These are phyloP conservation scores for Tylopilus plumbeoviolaceoides DNA, from an alignment of 768 basidiomycete species.

Conservation along the genomic window DNA sequence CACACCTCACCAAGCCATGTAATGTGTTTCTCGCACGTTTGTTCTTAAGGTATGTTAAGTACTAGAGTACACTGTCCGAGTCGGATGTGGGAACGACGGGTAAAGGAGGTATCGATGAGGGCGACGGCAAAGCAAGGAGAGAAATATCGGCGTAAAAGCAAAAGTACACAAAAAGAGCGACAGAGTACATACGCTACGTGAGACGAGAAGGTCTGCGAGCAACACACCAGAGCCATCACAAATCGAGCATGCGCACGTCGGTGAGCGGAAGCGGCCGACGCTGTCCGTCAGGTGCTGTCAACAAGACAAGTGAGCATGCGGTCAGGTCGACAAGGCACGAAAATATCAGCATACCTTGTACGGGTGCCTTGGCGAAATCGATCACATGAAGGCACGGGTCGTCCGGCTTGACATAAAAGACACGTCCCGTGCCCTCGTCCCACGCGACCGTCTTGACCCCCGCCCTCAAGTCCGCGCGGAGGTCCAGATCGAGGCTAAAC, in stretches of 20 bases:
- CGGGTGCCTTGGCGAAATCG: conserved; percentile 42
- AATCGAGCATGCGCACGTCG: conserved; percentile 30
- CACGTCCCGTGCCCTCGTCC: conserved; percentile 62
- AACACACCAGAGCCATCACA: conserved; percentile 11
- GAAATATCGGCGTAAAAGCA: background rate
- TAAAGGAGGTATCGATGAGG: background rate
- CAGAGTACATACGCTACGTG: background rate
- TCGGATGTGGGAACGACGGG: background rate
- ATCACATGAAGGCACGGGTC: conserved; percentile 41
- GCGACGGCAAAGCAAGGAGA: background rate
- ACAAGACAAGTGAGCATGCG: background rate
- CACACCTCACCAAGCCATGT: conserved; percentile 25
- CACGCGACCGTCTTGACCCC: conserved; percentile 53
- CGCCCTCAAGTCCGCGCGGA: conserved; percentile 15
- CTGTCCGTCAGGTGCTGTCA: conserved; percentile 28
- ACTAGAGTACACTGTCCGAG: conserved; percentile 14
- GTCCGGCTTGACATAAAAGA: conserved; percentile 46
- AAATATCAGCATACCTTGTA: conserved; percentile 22
- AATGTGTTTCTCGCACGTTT: conserved; percentile 22
- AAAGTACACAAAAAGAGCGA: background rate
- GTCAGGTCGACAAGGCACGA: background rate
- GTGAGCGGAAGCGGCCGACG: conserved; percentile 29
- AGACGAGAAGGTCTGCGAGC: background rate
- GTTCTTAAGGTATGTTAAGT: conserved; percentile 17
- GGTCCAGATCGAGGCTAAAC: conserved; percentile 17